Percentiles rank a stretch among this genome's conserved stretches.
phyloP scores from a whole-genome alignment of 1,284 basidiomycete genomes.

The Apiotrichum gracile region DNA sequence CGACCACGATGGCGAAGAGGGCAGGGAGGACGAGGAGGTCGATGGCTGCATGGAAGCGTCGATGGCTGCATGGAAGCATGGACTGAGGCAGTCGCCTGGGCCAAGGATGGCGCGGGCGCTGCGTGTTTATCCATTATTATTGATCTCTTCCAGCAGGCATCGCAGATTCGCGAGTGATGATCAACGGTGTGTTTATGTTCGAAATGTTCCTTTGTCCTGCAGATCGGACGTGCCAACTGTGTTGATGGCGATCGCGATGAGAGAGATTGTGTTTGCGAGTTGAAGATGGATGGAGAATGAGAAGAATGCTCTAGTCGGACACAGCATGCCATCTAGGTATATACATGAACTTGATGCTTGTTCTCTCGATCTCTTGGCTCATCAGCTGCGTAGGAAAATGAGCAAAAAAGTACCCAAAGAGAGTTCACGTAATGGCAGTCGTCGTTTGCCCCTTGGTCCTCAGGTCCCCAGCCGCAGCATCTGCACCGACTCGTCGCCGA shows the following conservation, averaged over 20 bases:
- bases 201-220: too few species aligned
- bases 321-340: too few species aligned
- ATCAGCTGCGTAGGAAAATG: neutral
- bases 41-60: neutral
- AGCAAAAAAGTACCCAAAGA: neutral
- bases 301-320: too few species aligned
- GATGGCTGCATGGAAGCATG: neutral
- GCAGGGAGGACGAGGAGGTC: neutral
- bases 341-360: too few species aligned
- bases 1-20: neutral
- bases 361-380: too few species aligned
- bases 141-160: neutral
- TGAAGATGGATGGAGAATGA: too few species aligned
- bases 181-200: neutral
- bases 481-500: neutral
- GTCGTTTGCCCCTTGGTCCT: neutral
- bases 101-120: neutral
- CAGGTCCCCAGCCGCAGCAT: neutral
- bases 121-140: neutral
- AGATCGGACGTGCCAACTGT: too few species aligned
- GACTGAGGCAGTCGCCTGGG: neutral
- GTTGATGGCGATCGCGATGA: too few species aligned
- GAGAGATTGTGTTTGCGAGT: too few species aligned
- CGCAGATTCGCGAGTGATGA: neutral
- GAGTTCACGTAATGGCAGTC: neutral